phyloP scores from a whole-genome alignment of 108 stramenopile species.

The Nannochloropsis granulata region DNA sequence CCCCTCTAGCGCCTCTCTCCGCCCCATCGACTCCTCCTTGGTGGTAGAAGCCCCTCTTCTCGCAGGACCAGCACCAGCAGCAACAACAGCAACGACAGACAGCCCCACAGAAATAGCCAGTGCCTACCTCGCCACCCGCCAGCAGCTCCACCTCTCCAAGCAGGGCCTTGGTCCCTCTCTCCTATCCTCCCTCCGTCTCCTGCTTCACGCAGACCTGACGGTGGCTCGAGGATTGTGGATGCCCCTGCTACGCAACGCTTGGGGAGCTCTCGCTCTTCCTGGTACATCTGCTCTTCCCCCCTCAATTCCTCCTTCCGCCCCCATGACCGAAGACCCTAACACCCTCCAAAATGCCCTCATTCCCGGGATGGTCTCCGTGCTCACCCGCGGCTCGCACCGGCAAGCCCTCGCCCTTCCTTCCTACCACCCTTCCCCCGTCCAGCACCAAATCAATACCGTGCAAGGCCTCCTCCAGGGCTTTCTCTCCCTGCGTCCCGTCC shows the following conservation, averaged over 20 bases:
- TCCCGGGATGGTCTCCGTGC: conserved; percentile 1
- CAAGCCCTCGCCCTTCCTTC: conserved; percentile 16
- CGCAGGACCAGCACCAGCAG: neutral
- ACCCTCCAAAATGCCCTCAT: neutral
- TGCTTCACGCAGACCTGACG: conserved; percentile 20
- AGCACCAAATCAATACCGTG: conserved; percentile 20
- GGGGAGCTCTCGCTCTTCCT: neutral
- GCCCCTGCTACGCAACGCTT: conserved; percentile 2
- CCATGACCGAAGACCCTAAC: neutral
- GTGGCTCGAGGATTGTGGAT: conserved; percentile 9
- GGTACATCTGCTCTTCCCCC: neutral
- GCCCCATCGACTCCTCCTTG: neutral
- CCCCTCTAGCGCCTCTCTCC: neutral
- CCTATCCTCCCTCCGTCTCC: conserved; percentile 6
- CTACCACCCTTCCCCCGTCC: neutral
- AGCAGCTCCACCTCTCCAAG: neutral
- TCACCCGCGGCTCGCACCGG: conserved; percentile 18
- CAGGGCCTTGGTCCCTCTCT: neutral
- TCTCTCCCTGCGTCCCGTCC: conserved; percentile 13
- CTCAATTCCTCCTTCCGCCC: neutral
- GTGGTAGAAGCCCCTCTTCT: neutral
- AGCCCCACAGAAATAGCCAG: neutral
- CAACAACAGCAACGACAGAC: neutral
- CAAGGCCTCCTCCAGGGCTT: conserved; percentile 14
- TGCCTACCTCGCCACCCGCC: neutral